A percentile compares a stretch with the other conserved stretches of the same genome.
Evolutionary conservation across 2,329 filamentous ascomycete genomes (phyloP).

Genomic region (Colletotrichum navitas): DNA sequence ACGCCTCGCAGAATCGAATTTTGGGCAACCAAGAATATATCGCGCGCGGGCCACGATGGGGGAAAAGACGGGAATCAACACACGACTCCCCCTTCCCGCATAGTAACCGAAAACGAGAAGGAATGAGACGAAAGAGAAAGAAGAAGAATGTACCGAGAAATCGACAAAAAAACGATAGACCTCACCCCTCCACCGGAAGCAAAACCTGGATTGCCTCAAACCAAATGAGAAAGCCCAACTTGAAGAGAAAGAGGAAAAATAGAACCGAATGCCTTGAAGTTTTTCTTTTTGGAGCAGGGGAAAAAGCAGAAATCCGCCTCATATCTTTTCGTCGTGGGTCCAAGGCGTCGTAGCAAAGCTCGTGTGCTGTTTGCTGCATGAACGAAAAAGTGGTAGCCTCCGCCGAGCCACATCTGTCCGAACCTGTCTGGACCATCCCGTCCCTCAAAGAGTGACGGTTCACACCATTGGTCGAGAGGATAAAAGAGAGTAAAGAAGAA

Average conservation of each 20-base stretch:
- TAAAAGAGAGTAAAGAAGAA: neutral
- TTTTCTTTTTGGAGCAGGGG: neutral
- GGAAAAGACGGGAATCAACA: neutral
- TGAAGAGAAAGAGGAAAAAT: neutral
- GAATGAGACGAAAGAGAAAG: neutral
- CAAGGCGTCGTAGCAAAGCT: constrained; percentile 42
- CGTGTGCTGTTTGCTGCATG: constrained; percentile 37
- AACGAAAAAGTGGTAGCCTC: constrained; percentile 12
- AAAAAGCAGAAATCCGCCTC: constrained; percentile 36
- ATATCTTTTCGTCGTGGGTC: constrained; percentile 38
- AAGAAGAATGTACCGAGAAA: constrained; percentile 33
- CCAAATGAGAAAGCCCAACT: neutral
- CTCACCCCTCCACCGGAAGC: neutral
- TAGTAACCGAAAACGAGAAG: neutral
- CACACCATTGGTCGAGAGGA: constrained; percentile 12
- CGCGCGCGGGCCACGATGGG: neutral
- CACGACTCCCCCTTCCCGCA: neutral
- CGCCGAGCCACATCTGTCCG: neutral
- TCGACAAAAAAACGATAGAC: constrained; percentile 1
- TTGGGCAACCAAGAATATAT: neutral
- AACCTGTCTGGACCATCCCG: neutral
- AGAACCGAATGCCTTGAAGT: neutral
- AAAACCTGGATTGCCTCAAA: neutral
- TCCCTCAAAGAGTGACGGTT: neutral
- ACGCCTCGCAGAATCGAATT: constrained; percentile 26